Conservation (phyloP, 1,284 basidiomycete genomes). For the Phenoliferia sp. region DNA sequence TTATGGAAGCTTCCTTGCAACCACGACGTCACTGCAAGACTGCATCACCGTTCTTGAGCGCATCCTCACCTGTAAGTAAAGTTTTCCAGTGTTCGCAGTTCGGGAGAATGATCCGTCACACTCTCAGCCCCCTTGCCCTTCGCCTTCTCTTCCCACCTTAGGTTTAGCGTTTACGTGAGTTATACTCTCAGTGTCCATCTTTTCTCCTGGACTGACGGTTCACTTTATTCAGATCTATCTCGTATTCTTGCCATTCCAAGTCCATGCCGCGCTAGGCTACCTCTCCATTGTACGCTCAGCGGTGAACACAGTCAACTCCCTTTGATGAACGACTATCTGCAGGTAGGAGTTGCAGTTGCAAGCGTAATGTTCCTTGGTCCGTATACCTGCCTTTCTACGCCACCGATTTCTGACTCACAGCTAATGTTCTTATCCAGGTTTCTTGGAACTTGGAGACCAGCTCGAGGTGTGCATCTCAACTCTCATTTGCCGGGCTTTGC, state of each 20-base stretch:
- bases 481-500: too few species aligned
- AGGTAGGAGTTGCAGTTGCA: neutral
- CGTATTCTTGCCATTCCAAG: neutral
- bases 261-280: neutral
- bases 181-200: neutral
- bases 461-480: too few species aligned
- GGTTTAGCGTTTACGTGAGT: neutral
- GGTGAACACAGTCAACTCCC: neutral
- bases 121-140: constrained; percentile 50
- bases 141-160: constrained; percentile 52
- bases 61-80: constrained; percentile 39
- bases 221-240: neutral
- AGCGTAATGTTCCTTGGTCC: neutral
- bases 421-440: too few species aligned
- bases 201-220: neutral
- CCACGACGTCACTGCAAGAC: constrained; percentile 39
- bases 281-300: neutral
- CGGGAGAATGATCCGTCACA: constrained; percentile 56
- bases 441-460: neutral
- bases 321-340: neutral
- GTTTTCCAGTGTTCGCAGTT: too few species aligned
- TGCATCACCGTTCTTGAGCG: constrained; percentile 46
- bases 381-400: too few species aligned
- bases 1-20: constrained; percentile 5
- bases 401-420: too few species aligned